These are phyloP conservation scores for Centella asiatica DNA, from an alignment of 129 eudicot species.

Conservation along the genomic window DNA sequence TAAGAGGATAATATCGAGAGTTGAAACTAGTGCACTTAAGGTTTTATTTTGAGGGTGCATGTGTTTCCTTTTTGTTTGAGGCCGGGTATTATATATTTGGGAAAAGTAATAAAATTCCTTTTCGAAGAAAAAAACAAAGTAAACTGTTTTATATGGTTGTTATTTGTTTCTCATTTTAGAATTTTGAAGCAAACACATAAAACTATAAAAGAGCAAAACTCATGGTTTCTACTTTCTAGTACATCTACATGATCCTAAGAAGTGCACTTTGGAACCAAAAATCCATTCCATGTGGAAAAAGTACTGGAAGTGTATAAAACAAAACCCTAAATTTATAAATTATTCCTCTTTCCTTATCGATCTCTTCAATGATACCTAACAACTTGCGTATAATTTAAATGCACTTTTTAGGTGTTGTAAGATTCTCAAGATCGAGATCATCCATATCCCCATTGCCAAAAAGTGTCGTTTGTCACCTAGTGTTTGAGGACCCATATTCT, in stretches of 20 bases:
- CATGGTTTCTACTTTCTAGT: not conserved
- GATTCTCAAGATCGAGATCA: constrained; percentile 4
- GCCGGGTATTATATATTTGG: too few relatives aligned
- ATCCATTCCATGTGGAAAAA: not conserved
- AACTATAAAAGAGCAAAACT: too few relatives aligned
- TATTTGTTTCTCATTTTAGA: too few relatives aligned
- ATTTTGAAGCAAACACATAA: too few relatives aligned
- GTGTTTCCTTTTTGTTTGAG: too few relatives aligned
- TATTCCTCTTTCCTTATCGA: not conserved
- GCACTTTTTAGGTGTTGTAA: not conserved
- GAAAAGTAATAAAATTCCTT: too few relatives aligned
- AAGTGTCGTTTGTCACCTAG: constrained; percentile 27
- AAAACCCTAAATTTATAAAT: not conserved
- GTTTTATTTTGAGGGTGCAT: too few relatives aligned
- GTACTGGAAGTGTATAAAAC: not conserved
- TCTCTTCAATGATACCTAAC: not conserved
- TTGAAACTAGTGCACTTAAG: too few relatives aligned
- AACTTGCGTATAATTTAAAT: not conserved
- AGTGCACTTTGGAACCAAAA: not conserved
- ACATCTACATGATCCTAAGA: not conserved
- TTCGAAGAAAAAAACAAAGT: too few relatives aligned
- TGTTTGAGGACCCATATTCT: not conserved
- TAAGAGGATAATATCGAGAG: too few relatives aligned
- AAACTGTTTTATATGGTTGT: too few relatives aligned
- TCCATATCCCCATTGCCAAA: constrained; percentile 11